Conservation (phyloP, 768 basidiomycete species). For the Tylopilus rubrobrunneus region DNA sequence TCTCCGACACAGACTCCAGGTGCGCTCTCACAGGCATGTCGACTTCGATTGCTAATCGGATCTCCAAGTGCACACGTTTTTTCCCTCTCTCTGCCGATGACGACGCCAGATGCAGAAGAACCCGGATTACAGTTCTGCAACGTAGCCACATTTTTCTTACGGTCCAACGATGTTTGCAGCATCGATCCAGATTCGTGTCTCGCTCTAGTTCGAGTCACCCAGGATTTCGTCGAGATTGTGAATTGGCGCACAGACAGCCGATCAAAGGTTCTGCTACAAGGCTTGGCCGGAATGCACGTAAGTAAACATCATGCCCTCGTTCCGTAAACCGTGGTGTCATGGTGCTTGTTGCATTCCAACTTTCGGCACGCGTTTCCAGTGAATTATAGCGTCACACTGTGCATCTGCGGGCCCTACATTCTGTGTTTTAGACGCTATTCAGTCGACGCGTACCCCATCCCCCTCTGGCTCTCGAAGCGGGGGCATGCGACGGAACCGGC, state of each 20-base stretch:
- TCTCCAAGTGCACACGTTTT: no score
- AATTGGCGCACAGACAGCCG: conserved; percentile 31
- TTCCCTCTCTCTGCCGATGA: no score
- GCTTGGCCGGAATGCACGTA: conserved; percentile 27
- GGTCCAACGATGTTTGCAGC: conserved; percentile 16
- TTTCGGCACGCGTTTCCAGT: background rate
- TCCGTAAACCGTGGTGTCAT: background rate
- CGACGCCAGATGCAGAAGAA: no score
- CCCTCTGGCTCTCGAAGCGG: conserved; percentile 4
- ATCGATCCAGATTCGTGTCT: conserved; percentile 32
- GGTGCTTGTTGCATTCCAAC: conserved; percentile 13
- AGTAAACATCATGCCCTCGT: conserved; percentile 19
- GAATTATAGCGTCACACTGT: conserved; percentile 37
- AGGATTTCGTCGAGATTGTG: conserved; percentile 32
- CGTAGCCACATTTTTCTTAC: no score
- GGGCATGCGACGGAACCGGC: background rate
- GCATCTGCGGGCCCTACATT: conserved; percentile 45
- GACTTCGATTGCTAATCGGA: no score
- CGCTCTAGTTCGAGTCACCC: conserved; percentile 27
- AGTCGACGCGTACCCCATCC: conserved; percentile 38
- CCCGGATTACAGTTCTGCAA: no score
- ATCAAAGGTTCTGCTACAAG: conserved; percentile 19
- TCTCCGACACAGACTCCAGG: background rate
- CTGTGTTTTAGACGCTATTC: conserved; percentile 47
- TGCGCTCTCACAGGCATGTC: no score